Evolutionary conservation across 148 eudicot genomes (phyloP).

Genomic region (Simmondsia chinensis): DNA sequence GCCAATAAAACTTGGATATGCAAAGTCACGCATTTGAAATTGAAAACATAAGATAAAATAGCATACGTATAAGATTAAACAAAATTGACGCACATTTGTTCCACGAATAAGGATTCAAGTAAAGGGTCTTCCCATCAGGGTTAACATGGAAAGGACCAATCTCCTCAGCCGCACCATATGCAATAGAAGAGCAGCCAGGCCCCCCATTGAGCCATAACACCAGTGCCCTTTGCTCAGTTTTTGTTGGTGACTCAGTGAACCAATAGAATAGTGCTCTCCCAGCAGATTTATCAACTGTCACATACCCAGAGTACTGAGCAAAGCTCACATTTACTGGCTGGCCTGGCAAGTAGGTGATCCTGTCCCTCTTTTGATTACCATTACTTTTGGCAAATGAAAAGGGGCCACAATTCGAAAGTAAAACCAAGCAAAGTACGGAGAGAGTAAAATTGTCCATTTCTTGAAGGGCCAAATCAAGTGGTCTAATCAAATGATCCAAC

Average conservation of each 20-base stretch:
- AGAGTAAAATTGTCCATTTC: slow-evolving; percentile 23
- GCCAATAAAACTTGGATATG: background rate
- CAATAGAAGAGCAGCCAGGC: slow-evolving; percentile 93
- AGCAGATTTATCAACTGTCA: slow-evolving; percentile 57
- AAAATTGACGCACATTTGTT: slow-evolving; percentile 57
- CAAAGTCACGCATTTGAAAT: background rate
- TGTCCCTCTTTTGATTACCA: slow-evolving; percentile 59
- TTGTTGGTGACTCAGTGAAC: slow-evolving; percentile 58
- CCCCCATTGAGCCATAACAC: slow-evolving; percentile 95
- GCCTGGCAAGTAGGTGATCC: slow-evolving; percentile 66
- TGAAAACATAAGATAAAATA: background rate
- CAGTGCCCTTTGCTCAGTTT: slow-evolving; percentile 53
- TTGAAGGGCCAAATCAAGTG: slow-evolving; percentile 2
- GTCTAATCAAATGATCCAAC: too few relatives aligned
- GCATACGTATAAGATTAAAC: background rate
- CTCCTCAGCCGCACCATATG: slow-evolving; percentile 94
- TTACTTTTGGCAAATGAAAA: slow-evolving; percentile 24
- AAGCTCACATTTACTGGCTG: slow-evolving; percentile 67
- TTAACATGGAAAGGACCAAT: slow-evolving; percentile 76
- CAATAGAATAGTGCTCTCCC: slow-evolving; percentile 89
- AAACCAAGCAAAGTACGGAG: slow-evolving; percentile 13
- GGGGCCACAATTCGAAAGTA: slow-evolving; percentile 18
- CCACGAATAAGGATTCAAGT: slow-evolving; percentile 71
- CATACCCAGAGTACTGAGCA: slow-evolving; percentile 74
- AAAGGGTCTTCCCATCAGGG: slow-evolving; percentile 59